Conservation (phyloP, 2,329 filamentous ascomycete genomes). For the Scedosporium minutisporum region DNA sequence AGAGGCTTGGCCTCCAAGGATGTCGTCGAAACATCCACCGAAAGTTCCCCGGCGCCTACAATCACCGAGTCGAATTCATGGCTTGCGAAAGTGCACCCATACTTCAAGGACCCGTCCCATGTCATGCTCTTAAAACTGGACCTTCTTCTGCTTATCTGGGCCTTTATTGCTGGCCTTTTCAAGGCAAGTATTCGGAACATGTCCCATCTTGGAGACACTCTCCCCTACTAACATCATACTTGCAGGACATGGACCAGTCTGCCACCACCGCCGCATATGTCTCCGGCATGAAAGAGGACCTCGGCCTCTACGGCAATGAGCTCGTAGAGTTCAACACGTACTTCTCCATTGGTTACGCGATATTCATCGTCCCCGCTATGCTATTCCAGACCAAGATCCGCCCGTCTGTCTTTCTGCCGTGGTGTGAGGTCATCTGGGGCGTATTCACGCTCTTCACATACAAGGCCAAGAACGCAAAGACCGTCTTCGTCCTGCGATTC, state of each 20-base stretch:
- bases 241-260: slow-evolving; percentile 20
- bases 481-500: slow-evolving; percentile 30
- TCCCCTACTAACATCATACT: too few species aligned
- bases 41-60: slow-evolving; percentile 7
- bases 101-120: slow-evolving; percentile 18
- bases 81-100: slow-evolving; percentile 20
- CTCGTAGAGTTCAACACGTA: slow-evolving; percentile 42
- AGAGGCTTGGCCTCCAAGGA: neutral
- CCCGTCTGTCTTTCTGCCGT: slow-evolving; percentile 28
- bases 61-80: slow-evolving; percentile 15
- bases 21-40: neutral
- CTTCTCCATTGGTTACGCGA: slow-evolving; percentile 52
- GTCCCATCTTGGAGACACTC: too few species aligned
- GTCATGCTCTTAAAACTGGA: slow-evolving; percentile 20
- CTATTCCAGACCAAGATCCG: slow-evolving; percentile 28
- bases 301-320: slow-evolving; percentile 41
- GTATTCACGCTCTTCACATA: slow-evolving; percentile 10
- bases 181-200: slow-evolving; percentile 14
- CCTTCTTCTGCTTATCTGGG: slow-evolving; percentile 17
- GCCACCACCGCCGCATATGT: slow-evolving; percentile 29
- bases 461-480: slow-evolving; percentile 23
- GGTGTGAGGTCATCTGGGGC: slow-evolving; percentile 24
- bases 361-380: slow-evolving; percentile 31
- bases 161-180: slow-evolving; percentile 25
- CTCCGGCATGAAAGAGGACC: slow-evolving; percentile 39